phyloP scores from a whole-genome alignment of 768 basidiomycete species.

The Boletus eberwhitei region DNA sequence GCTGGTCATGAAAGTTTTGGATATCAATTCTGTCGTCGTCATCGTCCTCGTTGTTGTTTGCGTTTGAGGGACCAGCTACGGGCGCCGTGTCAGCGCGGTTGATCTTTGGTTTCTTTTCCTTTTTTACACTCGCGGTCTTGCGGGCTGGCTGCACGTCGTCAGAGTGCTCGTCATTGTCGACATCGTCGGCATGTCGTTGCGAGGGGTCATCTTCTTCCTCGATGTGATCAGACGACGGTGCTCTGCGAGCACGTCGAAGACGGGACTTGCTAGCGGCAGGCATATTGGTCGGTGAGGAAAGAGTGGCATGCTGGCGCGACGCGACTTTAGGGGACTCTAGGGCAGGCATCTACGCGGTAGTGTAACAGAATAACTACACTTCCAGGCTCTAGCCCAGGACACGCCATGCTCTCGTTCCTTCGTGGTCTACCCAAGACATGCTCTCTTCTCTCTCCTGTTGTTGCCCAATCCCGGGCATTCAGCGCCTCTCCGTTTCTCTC shows the following conservation, averaged over 20 bases:
- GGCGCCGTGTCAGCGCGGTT: constrained; percentile 19
- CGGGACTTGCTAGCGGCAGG: constrained; percentile 38
- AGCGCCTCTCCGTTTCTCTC: constrained; percentile 55
- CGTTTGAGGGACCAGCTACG: constrained; percentile 23
- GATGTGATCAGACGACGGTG: constrained; percentile 53
- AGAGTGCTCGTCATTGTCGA: constrained; percentile 30
- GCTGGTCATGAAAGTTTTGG: constrained; percentile 61
- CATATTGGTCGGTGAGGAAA: constrained; percentile 20
- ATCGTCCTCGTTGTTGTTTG: constrained; percentile 32
- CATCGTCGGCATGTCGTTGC: constrained; percentile 41
- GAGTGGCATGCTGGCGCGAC: constrained; percentile 8
- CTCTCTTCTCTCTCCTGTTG: neutral
- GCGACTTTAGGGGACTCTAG: constrained; percentile 25
- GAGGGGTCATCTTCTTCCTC: constrained; percentile 51
- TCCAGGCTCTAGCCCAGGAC: neutral
- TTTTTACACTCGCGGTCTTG: constrained; percentile 26
- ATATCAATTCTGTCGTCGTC: constrained; percentile 57
- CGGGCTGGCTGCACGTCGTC: constrained; percentile 41
- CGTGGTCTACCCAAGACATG: constrained; percentile 23
- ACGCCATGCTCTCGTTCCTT: constrained; percentile 28
- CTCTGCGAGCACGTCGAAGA: constrained; percentile 39
- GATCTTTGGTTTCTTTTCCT: constrained; percentile 31
- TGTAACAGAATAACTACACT: neutral
- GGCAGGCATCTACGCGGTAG: constrained; percentile 29
- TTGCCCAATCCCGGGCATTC: constrained; percentile 46